These are phyloP conservation scores for Populus deltoides DNA, from an alignment of 345 rosid genomes.

Conservation along the genomic window DNA sequence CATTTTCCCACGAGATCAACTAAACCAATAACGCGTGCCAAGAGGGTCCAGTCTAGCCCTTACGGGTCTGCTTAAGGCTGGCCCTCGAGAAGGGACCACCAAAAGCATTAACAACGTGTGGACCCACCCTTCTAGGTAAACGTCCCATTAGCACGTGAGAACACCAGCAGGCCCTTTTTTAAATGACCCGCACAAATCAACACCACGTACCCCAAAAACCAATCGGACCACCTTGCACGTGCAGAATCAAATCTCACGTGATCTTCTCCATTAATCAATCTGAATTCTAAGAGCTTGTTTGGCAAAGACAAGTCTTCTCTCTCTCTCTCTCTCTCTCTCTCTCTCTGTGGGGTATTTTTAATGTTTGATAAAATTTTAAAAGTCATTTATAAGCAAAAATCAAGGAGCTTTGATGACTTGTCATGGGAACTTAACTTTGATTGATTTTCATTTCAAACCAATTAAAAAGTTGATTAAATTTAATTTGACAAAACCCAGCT, in stretches of 20 bases:
- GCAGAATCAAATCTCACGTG: not conserved
- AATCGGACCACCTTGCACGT: not conserved
- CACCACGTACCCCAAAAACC: not conserved
- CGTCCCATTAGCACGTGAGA: slow-evolving; percentile 2
- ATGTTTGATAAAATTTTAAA: not conserved
- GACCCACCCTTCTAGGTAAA: not conserved
- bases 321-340: too few species aligned
- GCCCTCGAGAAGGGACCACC: not conserved
- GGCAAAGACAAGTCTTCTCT: not conserved
- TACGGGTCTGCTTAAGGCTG: not conserved
- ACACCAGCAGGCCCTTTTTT: too few species aligned
- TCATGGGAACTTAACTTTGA: too few species aligned
- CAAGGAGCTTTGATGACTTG: too few species aligned
- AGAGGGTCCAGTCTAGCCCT: not conserved
- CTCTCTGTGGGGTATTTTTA: not conserved
- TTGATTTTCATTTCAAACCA: too few species aligned
- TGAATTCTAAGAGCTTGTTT: not conserved
- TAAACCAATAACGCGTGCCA: not conserved
- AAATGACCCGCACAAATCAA: slow-evolving; percentile 1
- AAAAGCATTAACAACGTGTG: not conserved
- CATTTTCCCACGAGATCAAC: not conserved
- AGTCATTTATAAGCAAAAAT: too few species aligned
- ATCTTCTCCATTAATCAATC: not conserved
- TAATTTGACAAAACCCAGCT: too few species aligned
- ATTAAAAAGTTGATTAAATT: too few species aligned